Evolutionary conservation across 306 rosid species (phyloP), one percentile per base, ranked within the genome.

Genomic region (Comarum palustre): DNA sequence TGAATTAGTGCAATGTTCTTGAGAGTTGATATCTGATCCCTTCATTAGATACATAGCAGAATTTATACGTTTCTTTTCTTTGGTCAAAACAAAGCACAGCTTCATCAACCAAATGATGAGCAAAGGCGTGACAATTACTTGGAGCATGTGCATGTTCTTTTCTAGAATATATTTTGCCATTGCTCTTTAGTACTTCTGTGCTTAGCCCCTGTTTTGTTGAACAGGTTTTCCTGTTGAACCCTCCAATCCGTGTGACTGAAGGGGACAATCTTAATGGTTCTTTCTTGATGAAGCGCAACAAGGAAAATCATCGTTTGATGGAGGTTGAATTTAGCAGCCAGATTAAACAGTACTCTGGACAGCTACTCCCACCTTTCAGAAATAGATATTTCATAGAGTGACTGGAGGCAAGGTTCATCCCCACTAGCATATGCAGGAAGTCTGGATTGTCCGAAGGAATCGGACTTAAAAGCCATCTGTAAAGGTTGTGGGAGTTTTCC

Each of bases 241-340:
- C 97, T 32, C 80, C 97, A 17, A 24, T 79, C 59, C 78, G 65
- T 45, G 91, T 91, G 76, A 72, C 62, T 75, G 78, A 76, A 79
- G 96, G 96, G 83, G 97, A 91, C 77, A 73, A 84, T 31, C 76
- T 95, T 69, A 84, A 14, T 78, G 79, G 81, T 79, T 87, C 87
- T 78, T 87, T 95, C 87, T 83, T 86, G 32, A 95, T 95, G 97
- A 83, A 63, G 73, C 99, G 99, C 66, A 85, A 89, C 0, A 88
- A 85, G 85, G 96, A 86, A 84, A 95, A 95, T 84, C 97, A 95
- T 83, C 90, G 99, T 42, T 77, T 95, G 45, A 88, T 95, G 99
- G 97, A 95, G 84, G 91, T 84, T 83, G 99, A 95, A 68, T 87
- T 95, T 71, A 84, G 82, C 58, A 88, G 88, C 83, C 97, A 85